Percentiles rank a stretch among this genome's conserved stretches.
Conservation (phyloP, 2,329 filamentous ascomycete genomes). For the Ophiostoma australiae region DNA sequence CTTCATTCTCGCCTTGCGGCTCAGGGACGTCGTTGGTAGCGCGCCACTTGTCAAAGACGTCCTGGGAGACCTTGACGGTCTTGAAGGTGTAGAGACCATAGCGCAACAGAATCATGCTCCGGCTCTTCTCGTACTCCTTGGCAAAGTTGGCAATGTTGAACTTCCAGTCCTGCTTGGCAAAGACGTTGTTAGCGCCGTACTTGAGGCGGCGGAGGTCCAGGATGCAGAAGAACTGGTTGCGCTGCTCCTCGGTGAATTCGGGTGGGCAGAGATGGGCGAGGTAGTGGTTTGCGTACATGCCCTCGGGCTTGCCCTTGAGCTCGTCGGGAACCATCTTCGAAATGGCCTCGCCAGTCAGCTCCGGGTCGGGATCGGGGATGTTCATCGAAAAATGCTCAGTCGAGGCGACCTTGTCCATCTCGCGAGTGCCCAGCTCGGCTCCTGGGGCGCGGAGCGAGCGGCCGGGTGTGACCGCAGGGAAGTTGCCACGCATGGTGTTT, state of each 20-base stretch:
- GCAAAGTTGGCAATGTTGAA: constrained; percentile 58
- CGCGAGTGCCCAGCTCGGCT: constrained; percentile 45
- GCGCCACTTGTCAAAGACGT: constrained; percentile 55
- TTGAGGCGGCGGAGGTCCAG: constrained; percentile 58
- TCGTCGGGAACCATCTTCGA: constrained; percentile 51
- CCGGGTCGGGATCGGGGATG: constrained; percentile 53
- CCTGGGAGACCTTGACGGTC: constrained; percentile 55
- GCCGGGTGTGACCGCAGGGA: constrained; percentile 44
- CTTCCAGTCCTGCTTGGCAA: constrained; percentile 57
- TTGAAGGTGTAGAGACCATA: constrained; percentile 61
- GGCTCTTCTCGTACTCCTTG: constrained; percentile 60
- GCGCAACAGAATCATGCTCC: constrained; percentile 56
- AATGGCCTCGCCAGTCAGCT: constrained; percentile 52
- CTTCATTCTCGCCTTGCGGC: constrained; percentile 42
- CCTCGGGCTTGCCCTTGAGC: constrained; percentile 45
- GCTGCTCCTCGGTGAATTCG: constrained; percentile 54
- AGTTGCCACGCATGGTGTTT: constrained; percentile 46
- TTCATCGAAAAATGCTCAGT: constrained; percentile 55
- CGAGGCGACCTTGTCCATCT: constrained; percentile 46
- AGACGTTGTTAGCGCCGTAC: constrained; percentile 58
- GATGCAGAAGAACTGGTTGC: constrained; percentile 59
- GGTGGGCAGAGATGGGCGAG: constrained; percentile 53
- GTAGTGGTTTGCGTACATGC: constrained; percentile 57
- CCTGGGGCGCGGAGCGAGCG: constrained; percentile 43
- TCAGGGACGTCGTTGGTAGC: constrained; percentile 51